Conservation (phyloP, 768 basidiomycete species). For the Infundibulicybe gibba region DNA sequence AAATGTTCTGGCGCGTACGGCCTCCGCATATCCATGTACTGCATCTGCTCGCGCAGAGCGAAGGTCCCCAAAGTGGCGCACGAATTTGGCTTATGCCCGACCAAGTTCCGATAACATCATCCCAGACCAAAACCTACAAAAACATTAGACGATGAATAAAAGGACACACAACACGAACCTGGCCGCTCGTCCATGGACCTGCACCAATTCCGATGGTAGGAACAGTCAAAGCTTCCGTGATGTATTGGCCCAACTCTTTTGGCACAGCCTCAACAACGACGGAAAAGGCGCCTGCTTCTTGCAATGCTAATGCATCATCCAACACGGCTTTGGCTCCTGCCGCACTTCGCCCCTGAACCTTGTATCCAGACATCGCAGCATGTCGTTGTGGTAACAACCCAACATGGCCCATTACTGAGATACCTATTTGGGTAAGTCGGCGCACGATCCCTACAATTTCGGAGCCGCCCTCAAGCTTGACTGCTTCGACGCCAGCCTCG, state of each 20-base stretch:
- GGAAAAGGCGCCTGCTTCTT: conserved; percentile 85
- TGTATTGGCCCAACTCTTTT: conserved; percentile 64
- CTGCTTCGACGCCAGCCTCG: conserved; percentile 82
- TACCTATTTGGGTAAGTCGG: conserved; percentile 70
- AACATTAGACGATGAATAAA: neutral
- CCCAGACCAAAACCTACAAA: conserved; percentile 80
- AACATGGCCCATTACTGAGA: conserved; percentile 93
- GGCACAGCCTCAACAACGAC: conserved; percentile 92
- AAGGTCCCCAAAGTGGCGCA: conserved; percentile 82
- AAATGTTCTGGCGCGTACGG: conserved; percentile 73
- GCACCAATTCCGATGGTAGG: conserved; percentile 99
- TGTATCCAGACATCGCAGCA: conserved; percentile 80
- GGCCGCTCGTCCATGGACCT: conserved; percentile 78
- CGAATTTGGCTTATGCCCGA: conserved; percentile 84
- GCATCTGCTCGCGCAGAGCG: conserved; percentile 60
- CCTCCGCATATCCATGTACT: conserved; percentile 65
- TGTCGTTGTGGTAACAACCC: conserved; percentile 91
- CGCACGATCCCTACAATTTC: conserved; percentile 73
- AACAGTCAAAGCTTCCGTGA: conserved; percentile 65
- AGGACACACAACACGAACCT: conserved; percentile 33
- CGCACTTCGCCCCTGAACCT: conserved; percentile 79
- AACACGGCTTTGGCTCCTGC: conserved; percentile 59
- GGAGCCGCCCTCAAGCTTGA: conserved; percentile 90
- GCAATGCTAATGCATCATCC: conserved; percentile 61
- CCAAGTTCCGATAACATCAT: conserved; percentile 87